A percentile compares a stretch with the other conserved stretches of the same genome.
Evolutionary conservation across 306 rosid genomes (phyloP).

Genomic region (Begonia loranthoides): DNA sequence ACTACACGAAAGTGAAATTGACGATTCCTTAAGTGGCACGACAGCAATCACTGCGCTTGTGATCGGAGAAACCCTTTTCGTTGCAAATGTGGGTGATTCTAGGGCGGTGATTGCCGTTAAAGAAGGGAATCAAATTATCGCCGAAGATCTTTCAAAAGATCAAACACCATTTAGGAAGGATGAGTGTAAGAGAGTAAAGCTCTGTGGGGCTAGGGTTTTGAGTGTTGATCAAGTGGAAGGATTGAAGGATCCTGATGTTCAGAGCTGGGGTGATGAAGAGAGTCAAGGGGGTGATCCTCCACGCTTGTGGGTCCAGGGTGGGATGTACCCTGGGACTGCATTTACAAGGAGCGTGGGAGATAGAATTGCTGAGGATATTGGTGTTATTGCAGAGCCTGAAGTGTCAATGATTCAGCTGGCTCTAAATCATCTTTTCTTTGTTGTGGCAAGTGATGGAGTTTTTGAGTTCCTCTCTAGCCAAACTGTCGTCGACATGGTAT

Average conservation of each 20-base stretch:
- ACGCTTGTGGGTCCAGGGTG: constrained; percentile 78
- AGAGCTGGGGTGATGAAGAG: constrained; percentile 90
- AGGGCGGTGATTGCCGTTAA: constrained; percentile 80
- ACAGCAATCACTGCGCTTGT: constrained; percentile 85
- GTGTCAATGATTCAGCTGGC: constrained; percentile 51
- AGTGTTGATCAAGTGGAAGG: constrained; percentile 93
- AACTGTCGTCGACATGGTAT: constrained; percentile 86
- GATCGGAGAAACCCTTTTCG: constrained; percentile 54
- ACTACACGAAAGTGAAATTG: constrained; percentile 46
- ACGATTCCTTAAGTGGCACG: constrained; percentile 94
- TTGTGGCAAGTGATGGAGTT: constrained; percentile 93
- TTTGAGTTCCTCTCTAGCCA: constrained; percentile 93
- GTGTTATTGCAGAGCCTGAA: constrained; percentile 84
- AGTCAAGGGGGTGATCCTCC: constrained; percentile 80
- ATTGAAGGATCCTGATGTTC: constrained; percentile 65
- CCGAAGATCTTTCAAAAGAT: constrained; percentile 77
- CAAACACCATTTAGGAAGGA: constrained; percentile 95
- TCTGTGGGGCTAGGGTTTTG: constrained; percentile 78
- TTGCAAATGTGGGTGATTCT: constrained; percentile 97
- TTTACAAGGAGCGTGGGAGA: constrained; percentile 98
- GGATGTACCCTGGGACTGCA: constrained; percentile 83
- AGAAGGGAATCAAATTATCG: constrained; percentile 55
- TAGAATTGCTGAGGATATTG: constrained; percentile 71
- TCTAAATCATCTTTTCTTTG: constrained; percentile 71
- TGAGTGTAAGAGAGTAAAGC: constrained; percentile 83